Base-by-base conservation (phyloP, 75 land plant genomes). In the Larix kaempferi region DNA sequence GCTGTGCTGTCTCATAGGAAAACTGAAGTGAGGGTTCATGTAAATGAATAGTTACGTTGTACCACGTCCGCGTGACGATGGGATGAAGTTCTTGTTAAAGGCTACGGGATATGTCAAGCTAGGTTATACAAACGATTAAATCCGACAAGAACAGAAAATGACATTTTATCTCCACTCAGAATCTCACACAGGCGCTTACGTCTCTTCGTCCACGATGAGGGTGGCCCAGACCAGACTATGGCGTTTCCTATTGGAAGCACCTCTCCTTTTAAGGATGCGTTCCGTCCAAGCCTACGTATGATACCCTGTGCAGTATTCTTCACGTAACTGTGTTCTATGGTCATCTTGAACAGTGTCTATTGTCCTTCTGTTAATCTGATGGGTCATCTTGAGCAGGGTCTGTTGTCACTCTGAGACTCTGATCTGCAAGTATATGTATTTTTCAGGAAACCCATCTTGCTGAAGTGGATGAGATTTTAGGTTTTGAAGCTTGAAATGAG, bases 151-250 rank as follows among this genome's bases (percentile, higher is more conserved):
- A 0, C 1, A 35, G 33, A 16, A 35, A 33, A 17, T 65, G 41
- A 29, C 8, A 26, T 25, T 25, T 25, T 25, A 14, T 29, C 5
- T 6, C 33, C 33, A n/a, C 11, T 37, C 44, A 67, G 49, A 69
- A 39, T 69, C 73, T 69, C 23, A n/a, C 52, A 14, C 4, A 11
- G 33, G 12, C 19, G 44, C 73, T 35, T 69, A 69, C 52, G 54
- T 69, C 39, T 6, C 52, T 41, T 39, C 54, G 10, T 49, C 73
- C 26, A 39, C 41, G 25, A 3, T 6, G 19, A 69, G 13, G 73
- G 49, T 69, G 73, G 73, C 49, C 73, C 73, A 69, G 44, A 41
- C 23, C 21, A 41, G 22, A 69, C 54, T 69, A 69, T 69, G 73
- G 73, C 73, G 21, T 41, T 69, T 69, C 73, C 52, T 41, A 8